phyloP scores from a whole-genome alignment of 2,329 filamentous ascomycete species.

The Colletotrichum aenigma region DNA sequence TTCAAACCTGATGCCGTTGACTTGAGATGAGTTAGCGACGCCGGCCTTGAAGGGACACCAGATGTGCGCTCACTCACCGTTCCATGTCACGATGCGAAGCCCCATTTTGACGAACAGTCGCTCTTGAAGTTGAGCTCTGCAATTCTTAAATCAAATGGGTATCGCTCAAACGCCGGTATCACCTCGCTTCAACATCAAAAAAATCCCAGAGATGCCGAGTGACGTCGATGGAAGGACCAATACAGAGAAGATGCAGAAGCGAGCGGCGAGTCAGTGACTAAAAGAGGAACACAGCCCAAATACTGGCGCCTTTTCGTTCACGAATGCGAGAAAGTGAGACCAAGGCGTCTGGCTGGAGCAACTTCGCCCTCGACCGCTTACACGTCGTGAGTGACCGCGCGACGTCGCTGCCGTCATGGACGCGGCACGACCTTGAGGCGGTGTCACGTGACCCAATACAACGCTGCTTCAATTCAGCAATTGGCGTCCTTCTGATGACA shows the following conservation, averaged over 20 bases:
- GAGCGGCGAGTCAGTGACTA: background rate
- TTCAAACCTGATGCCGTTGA: constrained; percentile 78
- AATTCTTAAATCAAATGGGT: background rate
- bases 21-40: constrained; percentile 45
- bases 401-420: background rate
- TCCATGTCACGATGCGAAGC: constrained; percentile 85
- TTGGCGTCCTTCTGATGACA: background rate
- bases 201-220: background rate
- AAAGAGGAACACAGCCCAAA: background rate
- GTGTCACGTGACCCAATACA: background rate
- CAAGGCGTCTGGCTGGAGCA: background rate
- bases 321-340: background rate
- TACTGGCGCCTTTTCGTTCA: background rate
- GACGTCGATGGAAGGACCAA: background rate
- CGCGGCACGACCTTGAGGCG: constrained; percentile 6
- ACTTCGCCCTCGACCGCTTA: background rate
- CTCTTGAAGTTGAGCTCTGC: too few species aligned
- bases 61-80: constrained; percentile 59
- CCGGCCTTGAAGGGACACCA: too few species aligned
- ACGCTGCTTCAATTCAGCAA: background rate
- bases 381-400: background rate
- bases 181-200: background rate
- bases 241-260: background rate
- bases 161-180: background rate
- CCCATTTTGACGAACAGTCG: constrained; percentile 55